Percentiles rank a stretch among this genome's conserved stretches.
phyloP scores from a whole-genome alignment of 441 rosid genomes.

The Dalechampia spathulata region DNA sequence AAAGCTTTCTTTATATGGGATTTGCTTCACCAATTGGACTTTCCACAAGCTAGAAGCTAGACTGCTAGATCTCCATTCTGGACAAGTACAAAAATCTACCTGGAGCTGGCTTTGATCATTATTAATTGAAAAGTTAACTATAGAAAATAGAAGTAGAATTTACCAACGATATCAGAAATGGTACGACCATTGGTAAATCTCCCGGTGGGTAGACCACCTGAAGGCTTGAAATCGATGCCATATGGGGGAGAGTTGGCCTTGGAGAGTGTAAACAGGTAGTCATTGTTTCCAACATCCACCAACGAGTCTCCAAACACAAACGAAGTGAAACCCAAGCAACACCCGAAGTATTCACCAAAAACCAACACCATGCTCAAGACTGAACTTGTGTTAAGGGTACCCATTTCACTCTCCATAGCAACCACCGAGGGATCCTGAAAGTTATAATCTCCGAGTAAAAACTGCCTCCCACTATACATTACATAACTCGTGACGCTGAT shows the following conservation, averaged over 20 bases:
- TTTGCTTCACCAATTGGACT: too few species aligned
- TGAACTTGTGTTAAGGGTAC: neutral
- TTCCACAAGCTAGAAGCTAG: too few species aligned
- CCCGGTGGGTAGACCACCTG: constrained; percentile 47
- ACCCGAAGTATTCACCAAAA: neutral
- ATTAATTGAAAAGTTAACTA: too few species aligned
- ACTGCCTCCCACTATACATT: too few species aligned
- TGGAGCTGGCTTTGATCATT: too few species aligned
- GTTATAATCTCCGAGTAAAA: too few species aligned
- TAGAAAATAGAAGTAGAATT: too few species aligned
- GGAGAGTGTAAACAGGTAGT: constrained; percentile 39
- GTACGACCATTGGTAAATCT: constrained; percentile 62
- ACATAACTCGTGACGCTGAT: too few species aligned
- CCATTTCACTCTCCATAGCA: constrained; percentile 4
- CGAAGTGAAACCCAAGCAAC: constrained; percentile 17
- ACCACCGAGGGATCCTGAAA: too few species aligned
- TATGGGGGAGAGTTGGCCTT: constrained; percentile 46
- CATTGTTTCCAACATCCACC: constrained; percentile 57
- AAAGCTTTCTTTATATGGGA: too few species aligned
- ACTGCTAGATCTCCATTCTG: too few species aligned
- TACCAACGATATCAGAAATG: constrained; percentile 44
- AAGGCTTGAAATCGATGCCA: constrained; percentile 57
- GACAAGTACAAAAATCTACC: too few species aligned
- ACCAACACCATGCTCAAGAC: neutral
- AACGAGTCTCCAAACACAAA: constrained; percentile 57